These are phyloP conservation scores for Blastobotrys serpentis DNA, from an alignment of 1,139 yeast genomes.

Conservation along the genomic window DNA sequence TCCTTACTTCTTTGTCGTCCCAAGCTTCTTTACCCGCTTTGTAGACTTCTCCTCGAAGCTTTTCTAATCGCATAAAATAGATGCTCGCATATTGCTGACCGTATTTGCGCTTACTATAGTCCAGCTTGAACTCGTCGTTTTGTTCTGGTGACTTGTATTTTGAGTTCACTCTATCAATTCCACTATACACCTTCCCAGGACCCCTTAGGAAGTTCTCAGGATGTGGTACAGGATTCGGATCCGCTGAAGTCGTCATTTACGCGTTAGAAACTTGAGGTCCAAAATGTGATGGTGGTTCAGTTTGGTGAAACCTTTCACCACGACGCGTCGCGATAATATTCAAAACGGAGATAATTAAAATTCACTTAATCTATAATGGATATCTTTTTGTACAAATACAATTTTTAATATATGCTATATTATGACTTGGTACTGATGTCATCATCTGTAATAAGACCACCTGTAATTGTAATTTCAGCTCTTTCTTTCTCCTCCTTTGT, in stretches of 20 bases:
- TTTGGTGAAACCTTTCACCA: too few species aligned
- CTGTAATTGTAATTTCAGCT: too few species aligned
- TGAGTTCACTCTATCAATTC: constrained; percentile 4
- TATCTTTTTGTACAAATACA: too few species aligned
- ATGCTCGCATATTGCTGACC: constrained; percentile 71
- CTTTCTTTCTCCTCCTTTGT: too few species aligned
- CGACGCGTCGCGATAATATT: not conserved
- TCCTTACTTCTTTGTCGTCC: constrained; percentile 44
- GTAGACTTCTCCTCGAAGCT: constrained; percentile 55
- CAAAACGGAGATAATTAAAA: too few species aligned
- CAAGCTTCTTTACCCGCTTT: constrained; percentile 50
- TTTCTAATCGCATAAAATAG: constrained; percentile 62
- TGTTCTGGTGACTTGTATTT: not conserved
- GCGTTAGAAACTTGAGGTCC: not conserved
- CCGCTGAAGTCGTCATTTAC: constrained; percentile 2
- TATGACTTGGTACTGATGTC: too few species aligned
- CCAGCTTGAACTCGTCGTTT: constrained; percentile 10
- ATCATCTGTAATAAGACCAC: too few species aligned
- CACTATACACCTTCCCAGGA: not conserved
- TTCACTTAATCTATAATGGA: too few species aligned
- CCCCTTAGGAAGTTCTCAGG: not conserved
- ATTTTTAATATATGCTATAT: too few species aligned
- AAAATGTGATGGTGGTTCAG: too few species aligned
- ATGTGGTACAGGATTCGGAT: not conserved
- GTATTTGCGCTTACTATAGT: constrained; percentile 48